Conservation (phyloP, 139 green algal genomes). For the Tetraselmis striata region DNA sequence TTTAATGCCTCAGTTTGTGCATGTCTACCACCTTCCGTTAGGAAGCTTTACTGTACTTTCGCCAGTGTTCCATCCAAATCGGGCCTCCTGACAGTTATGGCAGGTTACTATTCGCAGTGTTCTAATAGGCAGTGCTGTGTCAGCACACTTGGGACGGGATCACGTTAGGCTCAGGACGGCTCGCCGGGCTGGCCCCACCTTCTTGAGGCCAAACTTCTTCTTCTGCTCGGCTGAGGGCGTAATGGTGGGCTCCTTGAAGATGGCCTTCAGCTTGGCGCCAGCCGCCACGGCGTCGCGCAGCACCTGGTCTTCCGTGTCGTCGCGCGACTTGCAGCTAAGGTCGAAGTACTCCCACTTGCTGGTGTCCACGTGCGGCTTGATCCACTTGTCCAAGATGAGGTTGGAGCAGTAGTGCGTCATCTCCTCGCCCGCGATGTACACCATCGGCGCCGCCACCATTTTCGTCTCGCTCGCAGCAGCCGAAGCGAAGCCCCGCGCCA, state of each 20-base stretch:
- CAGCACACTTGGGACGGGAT: too few relatives aligned
- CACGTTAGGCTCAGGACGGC: too few relatives aligned
- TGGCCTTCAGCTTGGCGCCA: conserved; percentile 16
- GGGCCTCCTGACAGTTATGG: too few relatives aligned
- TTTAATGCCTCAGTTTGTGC: too few relatives aligned
- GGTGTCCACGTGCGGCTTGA: conserved; percentile 22
- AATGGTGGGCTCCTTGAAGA: conserved; percentile 34
- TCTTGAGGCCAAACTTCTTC: conserved; percentile 23
- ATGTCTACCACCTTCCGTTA: too few relatives aligned
- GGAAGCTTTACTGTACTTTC: too few relatives aligned
- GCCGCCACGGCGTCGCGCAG: conserved; percentile 21
- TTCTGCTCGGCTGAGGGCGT: conserved; percentile 27
- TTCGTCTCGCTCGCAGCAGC: conserved; percentile 1
- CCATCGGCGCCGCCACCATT: conserved; percentile 22
- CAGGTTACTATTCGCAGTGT: too few relatives aligned
- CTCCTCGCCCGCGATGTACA: conserved; percentile 27
- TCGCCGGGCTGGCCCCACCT: not conserved
- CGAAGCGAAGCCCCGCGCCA: not conserved
- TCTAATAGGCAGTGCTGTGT: too few relatives aligned
- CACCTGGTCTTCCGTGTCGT: conserved; percentile 24
- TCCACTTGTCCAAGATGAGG: conserved; percentile 21
- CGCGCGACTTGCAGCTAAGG: conserved; percentile 15
- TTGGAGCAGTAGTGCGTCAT: conserved; percentile 26
- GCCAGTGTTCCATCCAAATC: too few relatives aligned
- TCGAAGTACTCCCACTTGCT: conserved; percentile 22